Evolutionary conservation across 1,284 basidiomycete species (phyloP).

Genomic region (Malassezia japonica): DNA sequence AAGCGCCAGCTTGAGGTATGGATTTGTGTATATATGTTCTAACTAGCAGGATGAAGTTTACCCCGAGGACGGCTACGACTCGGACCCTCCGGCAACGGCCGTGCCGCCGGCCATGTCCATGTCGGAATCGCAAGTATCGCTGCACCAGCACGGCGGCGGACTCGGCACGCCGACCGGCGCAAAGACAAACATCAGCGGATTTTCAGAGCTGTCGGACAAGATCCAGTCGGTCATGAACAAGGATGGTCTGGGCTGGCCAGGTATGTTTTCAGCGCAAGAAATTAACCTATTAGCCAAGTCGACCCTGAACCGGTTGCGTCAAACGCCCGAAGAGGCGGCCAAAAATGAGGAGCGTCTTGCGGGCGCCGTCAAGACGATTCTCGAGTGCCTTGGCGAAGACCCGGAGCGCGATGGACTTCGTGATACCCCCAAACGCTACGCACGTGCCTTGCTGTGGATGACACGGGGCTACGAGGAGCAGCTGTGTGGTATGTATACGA

Average conservation of each 20-base stretch:
- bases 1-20: conserved; percentile 10
- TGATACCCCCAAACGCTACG: conserved; percentile 88
- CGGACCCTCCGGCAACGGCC: neutral
- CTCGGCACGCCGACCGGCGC: conserved; percentile 39
- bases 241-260: conserved; percentile 45
- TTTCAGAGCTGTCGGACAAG: conserved; percentile 20
- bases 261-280: neutral
- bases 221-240: conserved; percentile 40
- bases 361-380: conserved; percentile 75
- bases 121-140: neutral
- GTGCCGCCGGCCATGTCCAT: neutral
- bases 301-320: conserved; percentile 34
- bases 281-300: conserved; percentile 22
- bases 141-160: conserved; percentile 25
- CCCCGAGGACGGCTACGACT: conserved; percentile 1
- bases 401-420: conserved; percentile 83
- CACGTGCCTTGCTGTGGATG: conserved; percentile 97
- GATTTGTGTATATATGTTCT: neutral
- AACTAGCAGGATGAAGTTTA: neutral
- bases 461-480: conserved; percentile 96
- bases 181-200: conserved; percentile 27
- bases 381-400: conserved; percentile 97
- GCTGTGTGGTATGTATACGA: conserved; percentile 59
- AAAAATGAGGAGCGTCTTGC: conserved; percentile 58
- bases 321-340: conserved; percentile 30